Conservation (phyloP, 192 early-diverging fungal species). For the Coemansia sp. region DNA sequence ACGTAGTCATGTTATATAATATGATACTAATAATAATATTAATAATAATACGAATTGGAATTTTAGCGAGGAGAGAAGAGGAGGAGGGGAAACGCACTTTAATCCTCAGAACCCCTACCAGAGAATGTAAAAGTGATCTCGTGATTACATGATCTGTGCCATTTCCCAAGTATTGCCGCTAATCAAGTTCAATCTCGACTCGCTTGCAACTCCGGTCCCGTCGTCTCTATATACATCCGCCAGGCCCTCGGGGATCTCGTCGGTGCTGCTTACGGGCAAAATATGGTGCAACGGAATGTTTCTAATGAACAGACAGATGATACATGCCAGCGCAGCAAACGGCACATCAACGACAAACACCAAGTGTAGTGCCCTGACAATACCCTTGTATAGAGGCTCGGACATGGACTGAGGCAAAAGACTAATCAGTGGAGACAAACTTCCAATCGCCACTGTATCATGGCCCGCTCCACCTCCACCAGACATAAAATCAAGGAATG, state of each 20-base stretch:
- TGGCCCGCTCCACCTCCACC: constrained; percentile 16
- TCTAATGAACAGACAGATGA: constrained; percentile 37
- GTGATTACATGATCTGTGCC: constrained; percentile 1
- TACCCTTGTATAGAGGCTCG: constrained; percentile 28
- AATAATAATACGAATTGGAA: not conserved
- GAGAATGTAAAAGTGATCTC: not conserved
- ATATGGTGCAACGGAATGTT: constrained; percentile 47
- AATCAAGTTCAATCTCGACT: not conserved
- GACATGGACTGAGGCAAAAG: constrained; percentile 23
- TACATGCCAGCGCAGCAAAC: constrained; percentile 45
- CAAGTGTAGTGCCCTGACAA: constrained; percentile 38
- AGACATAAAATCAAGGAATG: constrained; percentile 10
- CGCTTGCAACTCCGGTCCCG: not conserved
- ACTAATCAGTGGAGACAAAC: constrained; percentile 39
- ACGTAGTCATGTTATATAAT: constrained; percentile 34
- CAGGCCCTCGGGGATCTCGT: constrained; percentile 37
- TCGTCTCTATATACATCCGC: not conserved
- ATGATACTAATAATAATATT: not conserved
- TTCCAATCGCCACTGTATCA: constrained; percentile 34
- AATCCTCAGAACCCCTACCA: not conserved
- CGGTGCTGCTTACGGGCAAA: constrained; percentile 24
- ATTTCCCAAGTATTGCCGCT: not conserved
- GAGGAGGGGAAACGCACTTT: not conserved
- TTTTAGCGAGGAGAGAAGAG: not conserved
- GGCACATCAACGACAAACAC: constrained; percentile 54